A percentile compares a stretch with the other conserved stretches of the same genome.
phyloP scores from a whole-genome alignment of 2,329 filamentous ascomycete genomes.

The Colletotrichum sidae region DNA sequence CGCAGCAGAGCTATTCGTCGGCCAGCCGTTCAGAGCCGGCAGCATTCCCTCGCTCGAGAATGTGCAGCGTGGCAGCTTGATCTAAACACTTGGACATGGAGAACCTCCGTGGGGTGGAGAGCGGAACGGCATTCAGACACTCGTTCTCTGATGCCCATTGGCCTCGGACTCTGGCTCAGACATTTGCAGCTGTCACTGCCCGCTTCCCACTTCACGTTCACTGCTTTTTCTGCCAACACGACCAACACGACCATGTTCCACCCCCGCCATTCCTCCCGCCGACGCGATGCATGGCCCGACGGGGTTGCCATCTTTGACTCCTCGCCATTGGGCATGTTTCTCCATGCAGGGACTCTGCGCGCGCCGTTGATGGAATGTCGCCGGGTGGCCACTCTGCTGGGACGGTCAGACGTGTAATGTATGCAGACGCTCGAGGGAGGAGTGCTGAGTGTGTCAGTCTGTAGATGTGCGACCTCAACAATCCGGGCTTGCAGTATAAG shows the following conservation, averaged over 20 bases:
- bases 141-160: neutral
- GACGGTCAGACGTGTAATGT: constrained; percentile 1
- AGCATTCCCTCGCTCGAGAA: constrained; percentile 4
- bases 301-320: neutral
- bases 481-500: constrained; percentile 1
- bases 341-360: constrained; percentile 19
- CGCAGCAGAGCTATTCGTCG: constrained; percentile 4
- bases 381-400: constrained; percentile 22
- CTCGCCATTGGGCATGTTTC: constrained; percentile 30
- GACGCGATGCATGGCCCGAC: constrained; percentile 18
- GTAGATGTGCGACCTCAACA: constrained; percentile 26
- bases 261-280: constrained; percentile 29
- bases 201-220: too few species aligned
- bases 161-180: neutral
- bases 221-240: constrained; percentile 1
- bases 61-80: neutral
- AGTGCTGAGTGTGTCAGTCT: constrained; percentile 8
- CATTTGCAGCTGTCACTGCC: too few species aligned
- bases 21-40: constrained; percentile 12
- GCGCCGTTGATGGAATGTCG: constrained; percentile 23
- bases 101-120: constrained; percentile 14
- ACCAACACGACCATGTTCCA: neutral
- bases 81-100: neutral
- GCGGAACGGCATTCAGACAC: constrained; percentile 1
- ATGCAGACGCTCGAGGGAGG: constrained; percentile 9